Evolutionary conservation across 108 stramenopile species (phyloP).

Genomic region (Conticribra weissflogii): DNA sequence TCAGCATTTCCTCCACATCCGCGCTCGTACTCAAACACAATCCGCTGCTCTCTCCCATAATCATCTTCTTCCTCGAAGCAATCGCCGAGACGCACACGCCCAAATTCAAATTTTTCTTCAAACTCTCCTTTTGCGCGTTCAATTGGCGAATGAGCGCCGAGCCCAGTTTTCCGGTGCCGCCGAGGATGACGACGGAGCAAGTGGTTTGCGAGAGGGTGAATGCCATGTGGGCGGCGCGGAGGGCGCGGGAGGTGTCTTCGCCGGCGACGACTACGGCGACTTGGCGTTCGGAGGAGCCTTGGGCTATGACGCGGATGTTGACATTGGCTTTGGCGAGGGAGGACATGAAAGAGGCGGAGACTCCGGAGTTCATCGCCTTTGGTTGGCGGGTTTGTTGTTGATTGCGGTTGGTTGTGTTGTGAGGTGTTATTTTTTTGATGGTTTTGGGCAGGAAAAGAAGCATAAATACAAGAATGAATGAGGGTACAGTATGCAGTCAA

Average conservation of each 20-base stretch:
- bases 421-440: too few species aligned
- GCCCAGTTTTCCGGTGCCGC: conserved; percentile 64
- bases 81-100: conserved; percentile 54
- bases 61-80: conserved; percentile 61
- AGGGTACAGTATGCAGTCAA: too few species aligned
- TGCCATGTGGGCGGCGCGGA: conserved; percentile 87
- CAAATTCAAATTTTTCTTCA: conserved; percentile 60
- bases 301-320: conserved; percentile 88
- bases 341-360: conserved; percentile 79
- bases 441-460: too few species aligned
- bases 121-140: conserved; percentile 46
- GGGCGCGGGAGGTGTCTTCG: conserved; percentile 71
- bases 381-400: too few species aligned
- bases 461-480: background rate
- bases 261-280: conserved; percentile 82
- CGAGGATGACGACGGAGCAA: conserved; percentile 62
- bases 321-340: conserved; percentile 85
- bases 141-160: conserved; percentile 60
- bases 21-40: conserved; percentile 46
- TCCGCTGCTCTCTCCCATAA: conserved; percentile 59
- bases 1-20: conserved; percentile 45
- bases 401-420: too few species aligned
- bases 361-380: conserved; percentile 73
- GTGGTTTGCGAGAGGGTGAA: conserved; percentile 75
- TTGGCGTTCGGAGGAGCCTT: conserved; percentile 85